Percentiles rank a stretch among this genome's conserved stretches.
phyloP scores from a whole-genome alignment of 1,139 yeast genomes.

The Protomyces inouyei region DNA sequence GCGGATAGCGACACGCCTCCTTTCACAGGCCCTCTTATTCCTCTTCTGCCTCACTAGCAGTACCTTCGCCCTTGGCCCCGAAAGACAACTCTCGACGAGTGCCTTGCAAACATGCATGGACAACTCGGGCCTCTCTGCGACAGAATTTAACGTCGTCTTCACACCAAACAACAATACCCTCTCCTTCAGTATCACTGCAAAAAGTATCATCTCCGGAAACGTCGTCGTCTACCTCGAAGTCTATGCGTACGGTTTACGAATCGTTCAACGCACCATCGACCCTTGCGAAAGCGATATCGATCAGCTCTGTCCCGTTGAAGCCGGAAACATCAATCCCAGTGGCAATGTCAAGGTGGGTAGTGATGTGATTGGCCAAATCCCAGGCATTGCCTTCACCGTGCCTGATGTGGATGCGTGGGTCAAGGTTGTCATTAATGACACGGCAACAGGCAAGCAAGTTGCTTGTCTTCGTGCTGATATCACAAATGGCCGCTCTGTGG shows the following conservation, averaged over 20 bases:
- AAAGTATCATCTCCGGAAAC: conserved; percentile 71
- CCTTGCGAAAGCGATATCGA: conserved; percentile 57
- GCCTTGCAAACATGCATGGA: conserved; percentile 91
- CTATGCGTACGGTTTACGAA: conserved; percentile 78
- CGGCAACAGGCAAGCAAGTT: conserved; percentile 44
- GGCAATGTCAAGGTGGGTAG: conserved; percentile 48
- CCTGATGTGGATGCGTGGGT: conserved; percentile 96
- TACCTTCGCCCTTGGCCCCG: neutral
- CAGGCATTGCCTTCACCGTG: conserved; percentile 77
- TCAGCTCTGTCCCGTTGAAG: conserved; percentile 72
- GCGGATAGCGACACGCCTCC: conserved; percentile 1
- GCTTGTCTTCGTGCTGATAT: conserved; percentile 93
- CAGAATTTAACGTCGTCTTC: conserved; percentile 71
- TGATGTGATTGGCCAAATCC: conserved; percentile 53
- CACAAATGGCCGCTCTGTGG: conserved; percentile 88
- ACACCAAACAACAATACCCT: conserved; percentile 62
- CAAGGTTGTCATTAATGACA: conserved; percentile 59
- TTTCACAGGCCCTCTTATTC: neutral
- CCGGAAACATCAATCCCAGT: conserved; percentile 78
- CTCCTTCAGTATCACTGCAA: conserved; percentile 65
- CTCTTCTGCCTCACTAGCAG: neutral
- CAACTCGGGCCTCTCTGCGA: conserved; percentile 79
- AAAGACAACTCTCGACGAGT: conserved; percentile 34
- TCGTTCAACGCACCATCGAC: conserved; percentile 52
- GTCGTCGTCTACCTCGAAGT: conserved; percentile 63